Evolutionary conservation across 768 basidiomycete species (phyloP).

Genomic region (Sporobolomyces phaffii): DNA sequence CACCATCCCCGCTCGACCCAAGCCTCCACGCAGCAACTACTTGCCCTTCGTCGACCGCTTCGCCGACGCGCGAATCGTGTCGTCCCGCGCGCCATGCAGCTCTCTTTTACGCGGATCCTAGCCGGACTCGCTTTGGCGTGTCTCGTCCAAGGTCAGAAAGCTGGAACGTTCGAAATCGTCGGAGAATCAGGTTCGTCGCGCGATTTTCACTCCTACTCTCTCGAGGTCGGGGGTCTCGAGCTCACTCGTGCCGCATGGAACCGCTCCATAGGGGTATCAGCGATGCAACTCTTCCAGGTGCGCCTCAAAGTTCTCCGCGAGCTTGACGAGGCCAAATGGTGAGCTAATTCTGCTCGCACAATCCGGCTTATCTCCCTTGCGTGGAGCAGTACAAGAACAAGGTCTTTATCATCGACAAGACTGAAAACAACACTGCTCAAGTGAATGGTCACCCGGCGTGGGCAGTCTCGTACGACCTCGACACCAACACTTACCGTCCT

Average conservation of each 20-base stretch:
- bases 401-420: conserved; percentile 57
- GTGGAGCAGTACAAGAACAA: conserved; percentile 52
- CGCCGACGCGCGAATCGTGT: no score
- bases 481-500: conserved; percentile 56
- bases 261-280: neutral
- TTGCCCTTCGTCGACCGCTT: no score
- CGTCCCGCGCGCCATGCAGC: no score
- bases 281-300: conserved; percentile 18
- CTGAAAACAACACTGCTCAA: conserved; percentile 62
- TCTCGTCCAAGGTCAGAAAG: conserved; percentile 6
- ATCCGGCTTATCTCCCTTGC: no score
- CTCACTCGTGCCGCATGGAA: no score
- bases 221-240: no score
- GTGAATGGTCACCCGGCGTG: conserved; percentile 59
- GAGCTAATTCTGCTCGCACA: no score
- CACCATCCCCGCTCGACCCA: no score
- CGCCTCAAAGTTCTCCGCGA: neutral
- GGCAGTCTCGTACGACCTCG: conserved; percentile 52
- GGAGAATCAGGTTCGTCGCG: conserved; percentile 62
- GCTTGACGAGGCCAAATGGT: no score
- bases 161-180: conserved; percentile 52
- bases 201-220: no score
- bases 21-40: no score
- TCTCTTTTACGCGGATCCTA: no score
- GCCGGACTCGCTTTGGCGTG: neutral